Evolutionary conservation across 2,329 filamentous ascomycete species (phyloP), one percentile per base, ranked within the genome.

Genomic region (Penicillium sp.): DNA sequence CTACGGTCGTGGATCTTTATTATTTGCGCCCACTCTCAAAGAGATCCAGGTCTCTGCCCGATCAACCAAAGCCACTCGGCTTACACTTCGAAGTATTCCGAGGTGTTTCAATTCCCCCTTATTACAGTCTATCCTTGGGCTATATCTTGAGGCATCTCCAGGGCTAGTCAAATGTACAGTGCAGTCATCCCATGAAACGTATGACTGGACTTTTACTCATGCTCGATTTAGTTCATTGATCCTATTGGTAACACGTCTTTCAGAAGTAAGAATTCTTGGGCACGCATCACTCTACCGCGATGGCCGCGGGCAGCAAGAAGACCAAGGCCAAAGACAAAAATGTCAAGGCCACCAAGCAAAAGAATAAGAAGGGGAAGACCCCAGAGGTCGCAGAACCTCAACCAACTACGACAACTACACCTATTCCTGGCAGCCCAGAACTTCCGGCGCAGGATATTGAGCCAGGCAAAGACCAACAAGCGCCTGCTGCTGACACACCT

Each of bases 341-440:
- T 58, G 59, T 56, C 60, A 72, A 70, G 61, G 52, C 61, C 41
- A 56, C 38, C 45, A 70, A 69, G 57, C 59, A 63, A 57, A 70
- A 70, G 62, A 63, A 62, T 69, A 71, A 71, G 59, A 71, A 70
- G 66, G 55, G 50, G 43, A 70, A 71, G 62, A 60, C 45, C 47
- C 66, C 70, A 55, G 69, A 70, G 43, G 50, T 46, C 35, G 54
- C 61, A 47, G 57, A 56, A 23, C 30, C 47, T 50, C 67, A 68
- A 47, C 62, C 65, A 51, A 57, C 59, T 56, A 62, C 60, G 7
- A 39, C 41, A 18, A 60, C 66, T 43, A 62, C 63, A 40, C 50
- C 63, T 53, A 53, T 59, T 51, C 55, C 60, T 61, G 61, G 45
- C 19, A 64, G 55, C 43, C 58, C 60, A 18, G 54, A 42, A 41